Conservation (phyloP, 108 stramenopile species). For the Licmophora abbreviata region DNA sequence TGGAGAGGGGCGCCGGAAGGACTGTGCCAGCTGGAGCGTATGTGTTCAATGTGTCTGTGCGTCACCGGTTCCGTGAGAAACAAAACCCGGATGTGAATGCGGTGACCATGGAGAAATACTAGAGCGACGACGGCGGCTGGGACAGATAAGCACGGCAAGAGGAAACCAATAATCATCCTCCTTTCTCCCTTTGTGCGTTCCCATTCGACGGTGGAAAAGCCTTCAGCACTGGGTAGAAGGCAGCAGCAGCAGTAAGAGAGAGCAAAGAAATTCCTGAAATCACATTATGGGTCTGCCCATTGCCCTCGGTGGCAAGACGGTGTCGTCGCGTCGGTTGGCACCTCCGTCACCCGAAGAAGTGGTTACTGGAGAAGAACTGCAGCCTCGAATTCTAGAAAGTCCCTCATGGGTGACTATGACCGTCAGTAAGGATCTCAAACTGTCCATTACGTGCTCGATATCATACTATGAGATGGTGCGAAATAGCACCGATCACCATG, state of each 20-base stretch:
- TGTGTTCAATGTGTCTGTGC: too few species aligned
- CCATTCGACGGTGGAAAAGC: neutral
- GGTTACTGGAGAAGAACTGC: neutral
- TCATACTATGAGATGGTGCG: constrained; percentile 1
- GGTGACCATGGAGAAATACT: too few species aligned
- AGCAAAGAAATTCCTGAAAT: neutral
- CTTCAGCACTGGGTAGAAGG: neutral
- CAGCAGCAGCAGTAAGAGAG: neutral
- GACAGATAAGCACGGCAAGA: too few species aligned
- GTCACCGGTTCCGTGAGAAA: too few species aligned
- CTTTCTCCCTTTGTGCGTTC: too few species aligned
- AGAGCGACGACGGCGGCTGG: too few species aligned
- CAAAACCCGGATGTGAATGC: too few species aligned
- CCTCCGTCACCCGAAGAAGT: neutral
- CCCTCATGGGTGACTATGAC: neutral
- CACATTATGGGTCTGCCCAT: neutral
- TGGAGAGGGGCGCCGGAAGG: too few species aligned
- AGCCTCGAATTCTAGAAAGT: neutral
- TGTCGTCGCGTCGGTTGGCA: neutral
- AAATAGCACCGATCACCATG: too few species aligned
- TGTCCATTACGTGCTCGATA: neutral
- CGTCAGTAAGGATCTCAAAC: neutral
- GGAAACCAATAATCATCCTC: too few species aligned
- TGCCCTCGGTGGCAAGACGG: neutral
- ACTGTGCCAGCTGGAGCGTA: too few species aligned